Evolutionary conservation across 352 stramenopile species (phyloP).

Genomic region (Phytophthora cactorum): DNA sequence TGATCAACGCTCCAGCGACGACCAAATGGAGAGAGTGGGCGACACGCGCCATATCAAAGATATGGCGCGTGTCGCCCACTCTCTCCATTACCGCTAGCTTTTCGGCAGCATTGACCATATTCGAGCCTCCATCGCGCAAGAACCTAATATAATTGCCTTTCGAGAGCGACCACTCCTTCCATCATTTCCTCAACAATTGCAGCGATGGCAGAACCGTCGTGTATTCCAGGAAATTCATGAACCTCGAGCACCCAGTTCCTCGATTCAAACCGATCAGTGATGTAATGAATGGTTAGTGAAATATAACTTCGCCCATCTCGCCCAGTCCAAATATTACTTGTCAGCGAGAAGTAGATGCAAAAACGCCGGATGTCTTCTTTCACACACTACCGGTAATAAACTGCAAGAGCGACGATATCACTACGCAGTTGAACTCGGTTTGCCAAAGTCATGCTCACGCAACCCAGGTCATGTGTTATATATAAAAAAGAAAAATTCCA

Average conservation of each 20-base stretch:
- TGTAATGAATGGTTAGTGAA: conserved; percentile 1
- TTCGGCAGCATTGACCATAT: too few relatives aligned
- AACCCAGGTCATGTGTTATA: too few relatives aligned
- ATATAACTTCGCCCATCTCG: background rate
- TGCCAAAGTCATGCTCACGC: too few relatives aligned
- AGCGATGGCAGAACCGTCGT: background rate
- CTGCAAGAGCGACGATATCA: too few relatives aligned
- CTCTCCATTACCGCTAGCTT: too few relatives aligned
- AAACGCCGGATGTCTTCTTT: too few relatives aligned
- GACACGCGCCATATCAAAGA: conserved; percentile 10
- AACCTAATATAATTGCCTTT: background rate
- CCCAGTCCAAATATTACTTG: conserved; percentile 3
- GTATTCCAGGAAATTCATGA: background rate
- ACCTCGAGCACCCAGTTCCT: background rate
- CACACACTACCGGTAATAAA: too few relatives aligned
- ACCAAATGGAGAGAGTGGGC: conserved; percentile 22
- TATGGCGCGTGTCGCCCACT: too few relatives aligned
- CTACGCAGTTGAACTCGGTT: too few relatives aligned
- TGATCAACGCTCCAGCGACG: conserved; percentile 10
- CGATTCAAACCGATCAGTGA: background rate
- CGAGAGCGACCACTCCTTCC: background rate
- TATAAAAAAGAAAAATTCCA: too few relatives aligned
- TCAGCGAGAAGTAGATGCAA: conserved; percentile 3
- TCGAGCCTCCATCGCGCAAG: too few relatives aligned
- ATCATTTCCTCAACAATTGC: background rate